Evolutionary conservation across 768 basidiomycete genomes (phyloP).

Genomic region (Phaffia tasmanica): DNA sequence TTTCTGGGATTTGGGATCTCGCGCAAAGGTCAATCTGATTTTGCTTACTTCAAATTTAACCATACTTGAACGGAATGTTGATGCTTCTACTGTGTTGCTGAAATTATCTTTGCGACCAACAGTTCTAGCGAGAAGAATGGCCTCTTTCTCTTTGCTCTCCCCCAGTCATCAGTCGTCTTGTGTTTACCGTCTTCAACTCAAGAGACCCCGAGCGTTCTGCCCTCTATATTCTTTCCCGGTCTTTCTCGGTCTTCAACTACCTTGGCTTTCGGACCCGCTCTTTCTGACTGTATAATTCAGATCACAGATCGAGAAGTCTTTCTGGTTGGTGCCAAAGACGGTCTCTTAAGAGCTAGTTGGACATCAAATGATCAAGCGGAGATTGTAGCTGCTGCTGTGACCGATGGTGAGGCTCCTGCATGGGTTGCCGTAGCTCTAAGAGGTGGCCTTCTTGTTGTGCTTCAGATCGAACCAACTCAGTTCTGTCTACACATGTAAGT

Average conservation of each 20-base stretch:
- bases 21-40: background rate
- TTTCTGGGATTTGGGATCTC: conserved; percentile 51
- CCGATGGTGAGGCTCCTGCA: no score
- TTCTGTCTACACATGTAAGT: no score
- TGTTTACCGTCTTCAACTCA: conserved; percentile 13
- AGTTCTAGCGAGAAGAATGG: no score
- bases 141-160: no score
- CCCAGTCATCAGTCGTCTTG: no score
- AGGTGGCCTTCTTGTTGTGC: no score
- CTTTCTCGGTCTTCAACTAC: conserved; percentile 50
- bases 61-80: no score
- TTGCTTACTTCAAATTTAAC: no score
- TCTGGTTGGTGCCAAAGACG: conserved; percentile 30
- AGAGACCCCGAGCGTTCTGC: conserved; percentile 40
- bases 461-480: no score
- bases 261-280: conserved; percentile 53
- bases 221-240: conserved; percentile 35
- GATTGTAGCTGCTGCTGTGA: no score
- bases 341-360: background rate
- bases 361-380: no score
- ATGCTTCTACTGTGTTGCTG: background rate
- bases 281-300: conserved; percentile 55
- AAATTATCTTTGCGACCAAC: background rate
- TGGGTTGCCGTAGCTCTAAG: no score
- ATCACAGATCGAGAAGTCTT: conserved; percentile 52